These are phyloP conservation scores for Knoxdaviesia capensis DNA, from an alignment of 2,329 filamentous ascomycete genomes.

Conservation along the genomic window DNA sequence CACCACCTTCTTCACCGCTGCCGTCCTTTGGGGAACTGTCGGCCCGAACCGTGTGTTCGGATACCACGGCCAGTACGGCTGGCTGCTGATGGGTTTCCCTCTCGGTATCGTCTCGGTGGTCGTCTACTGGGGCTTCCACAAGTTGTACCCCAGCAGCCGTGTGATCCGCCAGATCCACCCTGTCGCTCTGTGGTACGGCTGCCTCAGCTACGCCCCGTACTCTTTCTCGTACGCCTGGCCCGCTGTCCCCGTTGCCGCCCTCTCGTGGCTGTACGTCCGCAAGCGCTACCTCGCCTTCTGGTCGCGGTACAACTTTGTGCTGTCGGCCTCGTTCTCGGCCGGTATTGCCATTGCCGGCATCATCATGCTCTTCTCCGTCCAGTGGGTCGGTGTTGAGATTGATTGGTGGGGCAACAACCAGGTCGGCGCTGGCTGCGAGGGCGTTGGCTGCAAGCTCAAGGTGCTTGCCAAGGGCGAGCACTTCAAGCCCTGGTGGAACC, in stretches of 20 bases:
- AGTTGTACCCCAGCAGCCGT: conserved; percentile 10
- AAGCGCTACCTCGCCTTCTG: conserved; percentile 24
- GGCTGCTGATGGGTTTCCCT: conserved; percentile 17
- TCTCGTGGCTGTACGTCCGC: conserved; percentile 27
- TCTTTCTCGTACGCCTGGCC: conserved; percentile 26
- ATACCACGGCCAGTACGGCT: conserved; percentile 16
- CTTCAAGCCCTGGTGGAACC: conserved; percentile 16
- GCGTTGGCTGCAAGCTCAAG: conserved; percentile 7
- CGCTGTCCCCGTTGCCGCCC: conserved; percentile 23
- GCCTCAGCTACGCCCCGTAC: conserved; percentile 20
- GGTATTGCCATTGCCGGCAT: conserved; percentile 25
- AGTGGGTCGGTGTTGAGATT: conserved; percentile 16
- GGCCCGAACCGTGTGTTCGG: conserved; percentile 21
- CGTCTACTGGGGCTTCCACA: conserved; percentile 11
- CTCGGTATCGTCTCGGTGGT: conserved; percentile 14
- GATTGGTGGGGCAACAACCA: conserved; percentile 25
- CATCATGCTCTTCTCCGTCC: conserved; percentile 26
- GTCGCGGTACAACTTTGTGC: conserved; percentile 28
- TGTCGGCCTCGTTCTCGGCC: conserved; percentile 22
- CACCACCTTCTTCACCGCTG: conserved; percentile 22
- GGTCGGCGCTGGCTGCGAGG: conserved; percentile 9
- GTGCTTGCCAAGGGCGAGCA: conserved; percentile 13
- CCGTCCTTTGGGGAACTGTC: conserved; percentile 24
- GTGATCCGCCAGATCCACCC: conserved; percentile 19
- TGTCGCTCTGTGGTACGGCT: conserved; percentile 19